Evolutionary conservation across 495 filamentous ascomycete genomes (phyloP), one percentile per base, ranked within the genome.

Genomic region (Hyaloscypha variabilis): DNA sequence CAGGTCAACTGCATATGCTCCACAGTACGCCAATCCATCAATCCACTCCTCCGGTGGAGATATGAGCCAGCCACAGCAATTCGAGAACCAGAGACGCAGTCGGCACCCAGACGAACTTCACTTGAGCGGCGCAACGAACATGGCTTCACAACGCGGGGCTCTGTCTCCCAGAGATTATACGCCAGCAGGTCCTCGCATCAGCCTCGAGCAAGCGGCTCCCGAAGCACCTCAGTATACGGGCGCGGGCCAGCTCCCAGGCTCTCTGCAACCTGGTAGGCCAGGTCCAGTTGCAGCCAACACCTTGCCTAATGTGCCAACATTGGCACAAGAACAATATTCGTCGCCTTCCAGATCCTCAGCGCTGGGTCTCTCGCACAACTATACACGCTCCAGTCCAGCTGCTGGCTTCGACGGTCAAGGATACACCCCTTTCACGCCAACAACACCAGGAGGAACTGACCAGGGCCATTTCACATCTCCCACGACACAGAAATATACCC

Each of bases 351-450:
- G 92, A 62, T 81, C 89, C 6, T 85, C 83, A 66, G 84, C 85
- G 62, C 75, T 87, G 68, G 81, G 75, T 65, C 69, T 82, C 54
- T 88, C 88, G 66, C 86, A 91, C 65, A 80, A 85, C 30, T 92
- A 96, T 76, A 93, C 93, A 50, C 83, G 91, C 62, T 96, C 92
- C 42, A 96, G 92, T 73, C 93, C 93, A 26, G 87, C 90, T 2
- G 89, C 76, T 21, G 83, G 90, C 39, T 87, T 93, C 57, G 86
- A 91, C 53, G 83, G 87, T 53, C 81, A 88, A 42, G 84, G 87
- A 69, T 95, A 94, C 77, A 82, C 85, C 39, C 87, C 90, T 50
- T 94, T 90, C 66, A 85, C 83, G 31, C 77, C 83, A 28, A 84
- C 82, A 21, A 89, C 89, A 8, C 83, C 88, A 14, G 87, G 91